Evolutionary conservation across 495 filamentous ascomycete genomes (phyloP).

Genomic region (Endocarpon pusillum): DNA sequence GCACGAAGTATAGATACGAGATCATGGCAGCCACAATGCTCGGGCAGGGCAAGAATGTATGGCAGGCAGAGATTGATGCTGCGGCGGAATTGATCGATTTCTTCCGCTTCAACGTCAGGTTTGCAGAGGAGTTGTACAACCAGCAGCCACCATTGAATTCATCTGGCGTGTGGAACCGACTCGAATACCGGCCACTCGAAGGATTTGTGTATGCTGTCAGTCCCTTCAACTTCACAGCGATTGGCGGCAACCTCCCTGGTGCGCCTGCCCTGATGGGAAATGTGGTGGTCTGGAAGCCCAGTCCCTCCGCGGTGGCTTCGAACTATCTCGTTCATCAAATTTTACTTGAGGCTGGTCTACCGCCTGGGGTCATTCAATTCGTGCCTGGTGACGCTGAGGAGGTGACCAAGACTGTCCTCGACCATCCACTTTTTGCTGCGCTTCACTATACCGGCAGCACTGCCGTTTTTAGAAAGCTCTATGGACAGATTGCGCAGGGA

Average conservation of each 20-base stretch:
- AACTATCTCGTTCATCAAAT: conserved; percentile 73
- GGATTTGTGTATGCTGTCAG: conserved; percentile 77
- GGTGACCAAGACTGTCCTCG: conserved; percentile 54
- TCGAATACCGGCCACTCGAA: conserved; percentile 68
- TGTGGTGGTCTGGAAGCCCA: conserved; percentile 79
- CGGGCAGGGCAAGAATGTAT: conserved; percentile 89
- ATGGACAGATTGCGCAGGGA: conserved; percentile 56
- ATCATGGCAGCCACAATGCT: conserved; percentile 88
- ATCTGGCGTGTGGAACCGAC: conserved; percentile 65
- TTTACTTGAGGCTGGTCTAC: conserved; percentile 65
- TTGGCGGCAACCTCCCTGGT: conserved; percentile 62
- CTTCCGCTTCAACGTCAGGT: conserved; percentile 76
- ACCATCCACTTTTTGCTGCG: conserved; percentile 53
- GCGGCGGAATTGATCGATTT: conserved; percentile 88
- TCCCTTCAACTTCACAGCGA: conserved; percentile 83
- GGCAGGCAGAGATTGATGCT: conserved; percentile 92
- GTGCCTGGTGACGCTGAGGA: conserved; percentile 63
- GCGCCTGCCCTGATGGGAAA: conserved; percentile 69
- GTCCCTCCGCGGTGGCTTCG: conserved; percentile 55
- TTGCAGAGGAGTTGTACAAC: conserved; percentile 72
- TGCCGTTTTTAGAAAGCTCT: conserved; percentile 63
- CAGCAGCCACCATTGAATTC: conserved; percentile 67
- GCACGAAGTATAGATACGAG: conserved; percentile 81
- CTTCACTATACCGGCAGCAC: conserved; percentile 76
- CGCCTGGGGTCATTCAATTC: conserved; percentile 67